These are phyloP conservation scores for Stephania cephalantha DNA, from an alignment of 164 flowering plant species.

Conservation along the genomic window DNA sequence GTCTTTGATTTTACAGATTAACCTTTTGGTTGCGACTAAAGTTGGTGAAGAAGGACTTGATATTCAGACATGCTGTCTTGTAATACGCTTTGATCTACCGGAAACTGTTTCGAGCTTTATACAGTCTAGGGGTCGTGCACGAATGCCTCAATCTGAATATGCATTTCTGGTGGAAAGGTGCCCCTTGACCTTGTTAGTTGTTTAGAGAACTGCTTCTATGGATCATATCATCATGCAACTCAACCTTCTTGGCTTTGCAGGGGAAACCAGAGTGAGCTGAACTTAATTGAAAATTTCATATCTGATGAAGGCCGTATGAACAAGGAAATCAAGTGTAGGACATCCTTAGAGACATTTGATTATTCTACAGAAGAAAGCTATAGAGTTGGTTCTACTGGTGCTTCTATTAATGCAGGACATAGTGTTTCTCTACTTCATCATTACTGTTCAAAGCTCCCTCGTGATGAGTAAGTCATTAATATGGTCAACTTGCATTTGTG, in stretches of 20 bases:
- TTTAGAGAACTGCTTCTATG: background rate
- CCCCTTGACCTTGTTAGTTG: constrained; percentile 4
- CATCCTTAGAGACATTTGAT: constrained; percentile 39
- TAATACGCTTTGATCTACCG: constrained; percentile 91
- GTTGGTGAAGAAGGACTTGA: constrained; percentile 99
- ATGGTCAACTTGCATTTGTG: background rate
- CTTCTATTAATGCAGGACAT: constrained; percentile 57
- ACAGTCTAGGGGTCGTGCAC: constrained; percentile 96
- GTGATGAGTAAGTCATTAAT: constrained; percentile 67
- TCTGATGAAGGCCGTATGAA: constrained; percentile 68
- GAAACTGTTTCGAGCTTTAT: constrained; percentile 91
- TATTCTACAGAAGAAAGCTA: constrained; percentile 42
- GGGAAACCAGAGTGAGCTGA: constrained; percentile 48
- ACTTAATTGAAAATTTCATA: constrained; percentile 47
- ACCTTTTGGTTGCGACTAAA: constrained; percentile 92
- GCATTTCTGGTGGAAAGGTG: constrained; percentile 89
- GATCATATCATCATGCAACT: background rate
- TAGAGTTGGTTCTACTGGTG: constrained; percentile 69
- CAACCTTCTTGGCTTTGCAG: constrained; percentile 34
- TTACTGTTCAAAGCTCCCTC: constrained; percentile 87
- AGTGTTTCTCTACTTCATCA: constrained; percentile 68
- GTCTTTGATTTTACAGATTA: constrained; percentile 46
- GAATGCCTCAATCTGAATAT: constrained; percentile 96
- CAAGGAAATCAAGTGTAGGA: constrained; percentile 52
- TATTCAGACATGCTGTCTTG: constrained; percentile 96